Evolutionary conservation across 208 protist genomes (phyloP), one percentile per base, ranked within the genome.

Genomic region (Trypanosomatidae sp.): DNA sequence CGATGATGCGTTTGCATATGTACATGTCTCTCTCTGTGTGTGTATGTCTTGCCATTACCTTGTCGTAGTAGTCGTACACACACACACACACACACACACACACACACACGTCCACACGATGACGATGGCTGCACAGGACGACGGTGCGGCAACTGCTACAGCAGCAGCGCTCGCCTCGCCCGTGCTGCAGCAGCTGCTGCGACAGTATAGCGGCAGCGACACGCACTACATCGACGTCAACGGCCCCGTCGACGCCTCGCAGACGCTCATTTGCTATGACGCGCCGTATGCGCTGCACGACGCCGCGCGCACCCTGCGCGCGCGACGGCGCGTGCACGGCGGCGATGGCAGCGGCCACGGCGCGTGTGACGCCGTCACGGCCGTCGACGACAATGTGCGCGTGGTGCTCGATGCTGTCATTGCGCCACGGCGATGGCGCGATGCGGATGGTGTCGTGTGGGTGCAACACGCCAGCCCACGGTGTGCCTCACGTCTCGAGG

Each of bases 371-470:
- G n/a, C n/a, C n/a, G n/a, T n/a, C 26, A 48, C 43, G 1, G 20
- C 32, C 21, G 73, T 84, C 8, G 77, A 88, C 48, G 68, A 71
- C 0, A 92, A 92, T 44, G 74, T 89, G 27, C 75, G 84, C 10
- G 52, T 88, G 19, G 64, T 92, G 21, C 55, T 92, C 1, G 84
- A 92, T 42, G 65, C 61, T 40, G 88, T 89, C 62, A 84, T 92
- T 60, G 62, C 69, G 16, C 84, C 84, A 7, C 75, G 80, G 19
- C 67, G 74, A 7, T 92, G 84, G 80, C 25, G 25, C 0, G 75
- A 92, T 19, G 37, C 66, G 19, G 47, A 28, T 3, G 69, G 62
- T 2, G 65, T 81, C 11, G 50, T 74, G 19, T 89, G 79, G 84
- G 76, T 87, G 37, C 84, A 92, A 46, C 84, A 92, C 71, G 84